Percentiles rank a stretch among this genome's conserved stretches.
phyloP scores from a whole-genome alignment of 139 green algal genomes.

The Chlorella ohadii region DNA sequence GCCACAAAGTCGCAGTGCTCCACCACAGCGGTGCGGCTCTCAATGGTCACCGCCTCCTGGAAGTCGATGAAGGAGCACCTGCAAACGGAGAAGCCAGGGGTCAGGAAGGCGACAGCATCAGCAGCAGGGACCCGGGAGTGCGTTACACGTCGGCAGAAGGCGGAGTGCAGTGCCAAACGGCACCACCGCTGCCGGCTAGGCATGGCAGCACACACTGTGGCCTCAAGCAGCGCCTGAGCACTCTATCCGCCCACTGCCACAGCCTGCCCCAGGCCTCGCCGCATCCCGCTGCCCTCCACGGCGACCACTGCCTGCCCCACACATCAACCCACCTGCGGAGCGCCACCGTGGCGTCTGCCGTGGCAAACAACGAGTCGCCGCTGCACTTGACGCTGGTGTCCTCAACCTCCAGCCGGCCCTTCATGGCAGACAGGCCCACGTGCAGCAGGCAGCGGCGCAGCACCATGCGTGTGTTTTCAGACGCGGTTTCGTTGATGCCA shows the following conservation, averaged over 20 bases:
- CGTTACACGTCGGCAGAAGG: no score
- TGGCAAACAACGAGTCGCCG: neutral
- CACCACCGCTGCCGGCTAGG: no score
- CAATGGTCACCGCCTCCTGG: neutral
- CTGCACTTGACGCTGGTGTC: constrained; percentile 3
- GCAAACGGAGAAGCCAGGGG: no score
- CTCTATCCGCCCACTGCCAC: neutral
- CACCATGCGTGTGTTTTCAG: neutral
- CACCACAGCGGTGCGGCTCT: neutral
- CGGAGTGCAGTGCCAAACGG: no score
- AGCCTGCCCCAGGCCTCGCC: no score
- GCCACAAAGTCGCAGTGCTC: neutral
- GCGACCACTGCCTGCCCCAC: no score
- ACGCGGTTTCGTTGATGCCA: neutral
- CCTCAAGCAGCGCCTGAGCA: neutral
- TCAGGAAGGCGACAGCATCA: no score
- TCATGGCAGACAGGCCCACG: constrained; percentile 3
- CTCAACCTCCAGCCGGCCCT: neutral
- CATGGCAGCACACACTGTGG: no score
- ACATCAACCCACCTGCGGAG: constrained; percentile 11
- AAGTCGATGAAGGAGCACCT: constrained; percentile 13
- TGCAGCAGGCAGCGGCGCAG: constrained; percentile 12
- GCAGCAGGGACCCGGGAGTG: no score
- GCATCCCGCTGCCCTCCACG: no score
- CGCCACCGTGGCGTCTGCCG: neutral